Conservation (phyloP, 257 asterid genomes). For the Solanum bulbocastanum region DNA sequence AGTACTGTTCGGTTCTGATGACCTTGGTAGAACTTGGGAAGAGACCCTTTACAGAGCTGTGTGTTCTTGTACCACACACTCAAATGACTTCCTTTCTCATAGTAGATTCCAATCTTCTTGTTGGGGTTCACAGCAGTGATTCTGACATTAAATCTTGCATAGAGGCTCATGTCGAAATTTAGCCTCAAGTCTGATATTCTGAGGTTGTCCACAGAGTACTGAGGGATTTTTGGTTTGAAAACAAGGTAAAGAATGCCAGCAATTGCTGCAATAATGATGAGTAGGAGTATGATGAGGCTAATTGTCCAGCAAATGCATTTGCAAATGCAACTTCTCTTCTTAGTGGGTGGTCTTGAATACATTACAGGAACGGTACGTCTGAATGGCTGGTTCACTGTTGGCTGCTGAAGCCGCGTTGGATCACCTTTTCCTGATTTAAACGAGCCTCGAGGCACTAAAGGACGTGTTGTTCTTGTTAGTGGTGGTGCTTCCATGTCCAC, state of each 20-base stretch:
- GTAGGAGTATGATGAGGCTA: conserved; percentile 42
- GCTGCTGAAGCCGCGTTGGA: conserved; percentile 12
- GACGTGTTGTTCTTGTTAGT: conserved; percentile 18
- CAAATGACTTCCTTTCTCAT: conserved; percentile 69
- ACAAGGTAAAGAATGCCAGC: conserved; percentile 54
- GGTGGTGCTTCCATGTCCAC: conserved; percentile 33
- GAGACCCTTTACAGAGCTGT: conserved; percentile 59
- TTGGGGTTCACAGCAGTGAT: conserved; percentile 74
- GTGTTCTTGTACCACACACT: conserved; percentile 76
- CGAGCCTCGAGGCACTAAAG: conserved; percentile 18
- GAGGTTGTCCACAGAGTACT: conserved; percentile 74
- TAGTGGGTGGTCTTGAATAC: conserved; percentile 13
- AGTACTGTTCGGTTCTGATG: conserved; percentile 59
- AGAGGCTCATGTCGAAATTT: conserved; percentile 63
- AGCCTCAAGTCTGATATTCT: conserved; percentile 63
- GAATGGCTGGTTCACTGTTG: conserved; percentile 6
- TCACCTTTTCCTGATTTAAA: conserved; percentile 26
- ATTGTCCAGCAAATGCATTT: conserved; percentile 79
- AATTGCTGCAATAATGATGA: conserved; percentile 47
- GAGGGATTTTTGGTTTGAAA: conserved; percentile 72
- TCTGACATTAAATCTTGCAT: conserved; percentile 57
- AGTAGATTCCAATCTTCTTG: conserved; percentile 80
- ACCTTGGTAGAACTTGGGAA: conserved; percentile 81
- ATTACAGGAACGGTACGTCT: conserved; percentile 8
- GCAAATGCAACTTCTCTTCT: conserved; percentile 40